A percentile compares a stretch with the other conserved stretches of the same genome.
Conservation (phyloP, 495 filamentous ascomycete species). For the Annulohypoxylon moriforme region DNA sequence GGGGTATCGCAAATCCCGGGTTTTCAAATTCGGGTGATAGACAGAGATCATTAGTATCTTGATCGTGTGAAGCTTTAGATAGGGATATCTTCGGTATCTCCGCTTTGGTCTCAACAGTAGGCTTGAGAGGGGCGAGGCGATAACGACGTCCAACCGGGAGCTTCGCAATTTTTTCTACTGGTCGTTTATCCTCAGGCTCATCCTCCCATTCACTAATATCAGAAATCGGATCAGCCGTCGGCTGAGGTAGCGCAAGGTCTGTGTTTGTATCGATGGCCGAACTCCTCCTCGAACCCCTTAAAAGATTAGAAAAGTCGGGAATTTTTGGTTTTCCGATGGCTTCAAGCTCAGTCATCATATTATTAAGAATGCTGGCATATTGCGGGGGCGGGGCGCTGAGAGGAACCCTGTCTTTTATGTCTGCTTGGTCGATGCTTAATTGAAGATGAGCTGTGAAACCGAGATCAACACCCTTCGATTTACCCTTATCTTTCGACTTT, state of each 20-base stretch:
- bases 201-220: constrained; percentile 60
- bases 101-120: constrained; percentile 3
- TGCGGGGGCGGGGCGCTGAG: constrained; percentile 44
- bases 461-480: constrained; percentile 57
- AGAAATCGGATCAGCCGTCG: constrained; percentile 52
- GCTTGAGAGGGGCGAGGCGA: constrained; percentile 32
- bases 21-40: constrained; percentile 11
- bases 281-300: constrained; percentile 18
- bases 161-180: constrained; percentile 30
- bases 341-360: constrained; percentile 56
- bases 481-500: constrained; percentile 33
- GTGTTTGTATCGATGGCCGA: constrained; percentile 9
- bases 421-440: constrained; percentile 46
- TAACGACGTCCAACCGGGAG: constrained; percentile 23
- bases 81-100: constrained; percentile 17
- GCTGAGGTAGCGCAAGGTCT: constrained; percentile 20
- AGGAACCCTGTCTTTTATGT: constrained; percentile 17
- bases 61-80: background rate
- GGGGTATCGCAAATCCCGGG: constrained; percentile 3
- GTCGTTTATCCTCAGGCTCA: constrained; percentile 43
- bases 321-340: constrained; percentile 43
- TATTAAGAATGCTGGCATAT: constrained; percentile 57
- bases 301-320: constrained; percentile 38
- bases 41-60: background rate
- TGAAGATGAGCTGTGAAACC: constrained; percentile 62